Evolutionary conservation across 768 basidiomycete species (phyloP).

Genomic region (Rhodocollybia butyracea): DNA sequence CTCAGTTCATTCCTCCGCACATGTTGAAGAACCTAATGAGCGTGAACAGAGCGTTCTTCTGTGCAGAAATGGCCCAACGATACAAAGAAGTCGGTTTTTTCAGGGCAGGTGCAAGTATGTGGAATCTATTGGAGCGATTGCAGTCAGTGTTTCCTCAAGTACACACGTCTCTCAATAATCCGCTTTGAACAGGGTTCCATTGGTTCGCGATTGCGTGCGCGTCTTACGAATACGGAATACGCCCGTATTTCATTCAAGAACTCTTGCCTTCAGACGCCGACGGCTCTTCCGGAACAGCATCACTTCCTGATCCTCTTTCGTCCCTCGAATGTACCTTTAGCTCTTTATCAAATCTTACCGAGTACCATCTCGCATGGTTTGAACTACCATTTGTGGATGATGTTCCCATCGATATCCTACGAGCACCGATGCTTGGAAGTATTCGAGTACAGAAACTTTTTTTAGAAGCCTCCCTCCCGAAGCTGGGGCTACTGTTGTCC

Average conservation of each 20-base stretch:
- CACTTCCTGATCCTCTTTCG: not conserved
- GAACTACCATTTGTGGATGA: not conserved
- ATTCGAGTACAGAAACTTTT: constrained; percentile 12
- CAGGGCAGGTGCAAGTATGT: constrained; percentile 8
- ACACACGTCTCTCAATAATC: not conserved
- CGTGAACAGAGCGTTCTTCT: constrained; percentile 16
- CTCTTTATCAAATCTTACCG: not conserved
- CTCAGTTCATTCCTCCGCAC: constrained; percentile 15
- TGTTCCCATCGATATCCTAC: constrained; percentile 7
- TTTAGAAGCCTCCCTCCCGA: constrained; percentile 8
- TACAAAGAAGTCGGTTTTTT: constrained; percentile 8
- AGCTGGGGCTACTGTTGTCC: constrained; percentile 11
- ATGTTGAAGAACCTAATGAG: constrained; percentile 16
- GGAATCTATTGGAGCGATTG: constrained; percentile 12
- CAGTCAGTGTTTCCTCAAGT: not conserved
- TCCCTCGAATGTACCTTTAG: not conserved
- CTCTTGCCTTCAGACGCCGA: not conserved
- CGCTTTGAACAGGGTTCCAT: not conserved
- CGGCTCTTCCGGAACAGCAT: not conserved
- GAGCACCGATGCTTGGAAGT: constrained; percentile 2
- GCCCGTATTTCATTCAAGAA: not conserved
- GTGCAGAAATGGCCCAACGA: constrained; percentile 17
- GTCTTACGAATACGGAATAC: not conserved
- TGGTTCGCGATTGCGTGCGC: not conserved
- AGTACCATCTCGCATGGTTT: not conserved